These are phyloP conservation scores for Macrophomina pseudophaseolina DNA, from an alignment of 2,329 filamentous ascomycete genomes.

Conservation along the genomic window DNA sequence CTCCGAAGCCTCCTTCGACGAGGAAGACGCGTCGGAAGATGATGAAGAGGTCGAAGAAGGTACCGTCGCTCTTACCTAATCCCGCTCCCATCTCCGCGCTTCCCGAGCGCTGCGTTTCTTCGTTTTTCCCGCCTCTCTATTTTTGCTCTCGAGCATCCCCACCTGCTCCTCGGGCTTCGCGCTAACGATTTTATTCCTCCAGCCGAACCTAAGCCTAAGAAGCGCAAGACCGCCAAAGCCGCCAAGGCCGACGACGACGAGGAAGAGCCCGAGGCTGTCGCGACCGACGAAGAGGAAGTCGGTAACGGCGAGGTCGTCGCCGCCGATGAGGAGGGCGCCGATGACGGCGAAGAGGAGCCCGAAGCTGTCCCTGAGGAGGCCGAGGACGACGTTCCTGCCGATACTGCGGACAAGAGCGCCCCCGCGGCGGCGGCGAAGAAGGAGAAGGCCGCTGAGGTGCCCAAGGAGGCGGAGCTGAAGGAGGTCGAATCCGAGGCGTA, in stretches of 20 bases:
- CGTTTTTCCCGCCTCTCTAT: background rate
- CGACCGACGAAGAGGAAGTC: constrained; percentile 31
- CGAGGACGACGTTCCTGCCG: constrained; percentile 32
- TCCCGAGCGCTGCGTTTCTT: background rate
- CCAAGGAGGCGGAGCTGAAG: constrained; percentile 38
- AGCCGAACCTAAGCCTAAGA: constrained; percentile 36
- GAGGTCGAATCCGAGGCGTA: constrained; percentile 35
- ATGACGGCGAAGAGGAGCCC: constrained; percentile 18
- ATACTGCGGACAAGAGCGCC: constrained; percentile 35
- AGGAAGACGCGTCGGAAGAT: constrained; percentile 27
- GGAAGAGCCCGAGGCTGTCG: constrained; percentile 28
- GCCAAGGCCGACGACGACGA: constrained; percentile 29
- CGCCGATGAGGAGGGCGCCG: constrained; percentile 33
- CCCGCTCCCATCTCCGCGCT: background rate
- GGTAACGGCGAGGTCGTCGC: constrained; percentile 34
- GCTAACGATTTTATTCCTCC: background rate
- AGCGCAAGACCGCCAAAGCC: constrained; percentile 36
- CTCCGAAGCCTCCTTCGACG: constrained; percentile 27
- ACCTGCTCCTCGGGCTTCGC: background rate
- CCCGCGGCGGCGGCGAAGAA: constrained; percentile 38
- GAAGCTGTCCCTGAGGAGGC: constrained; percentile 32
- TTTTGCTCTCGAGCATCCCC: background rate
- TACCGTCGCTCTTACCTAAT: background rate
- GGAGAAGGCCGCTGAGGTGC: constrained; percentile 35
- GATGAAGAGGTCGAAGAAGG: constrained; percentile 22